Conservation (phyloP, 169 alveolate species). For the Plasmodium inui region DNA sequence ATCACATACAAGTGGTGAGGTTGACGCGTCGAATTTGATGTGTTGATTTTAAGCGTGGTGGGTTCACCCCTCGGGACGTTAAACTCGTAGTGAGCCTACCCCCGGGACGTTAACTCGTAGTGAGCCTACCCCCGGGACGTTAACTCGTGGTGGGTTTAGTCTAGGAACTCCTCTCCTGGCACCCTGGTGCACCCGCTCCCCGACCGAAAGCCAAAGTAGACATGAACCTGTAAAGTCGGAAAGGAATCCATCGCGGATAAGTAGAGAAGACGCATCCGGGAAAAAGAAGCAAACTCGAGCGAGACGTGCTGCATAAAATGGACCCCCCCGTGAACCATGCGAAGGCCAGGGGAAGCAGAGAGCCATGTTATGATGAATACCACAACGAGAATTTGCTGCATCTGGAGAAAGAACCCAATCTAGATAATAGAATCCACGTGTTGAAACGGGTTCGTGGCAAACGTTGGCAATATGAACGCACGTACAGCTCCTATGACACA, state of each 20-base stretch:
- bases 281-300: background rate
- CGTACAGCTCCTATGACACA: conserved; percentile 29
- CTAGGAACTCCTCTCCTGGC: no score
- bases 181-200: no score
- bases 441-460: conserved; percentile 5
- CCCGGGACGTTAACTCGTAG: no score
- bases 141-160: no score
- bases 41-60: background rate
- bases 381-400: conserved; percentile 32
- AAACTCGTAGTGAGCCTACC: no score
- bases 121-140: no score
- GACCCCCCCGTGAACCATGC: background rate
- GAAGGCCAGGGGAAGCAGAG: background rate
- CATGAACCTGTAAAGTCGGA: background rate
- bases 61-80: background rate
- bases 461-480: background rate
- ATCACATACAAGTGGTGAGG: background rate
- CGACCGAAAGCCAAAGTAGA: background rate
- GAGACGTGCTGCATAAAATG: background rate
- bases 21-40: background rate
- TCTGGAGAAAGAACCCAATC: conserved; percentile 29
- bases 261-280: no score
- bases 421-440: conserved; percentile 17
- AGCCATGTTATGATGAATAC: conserved; percentile 16
- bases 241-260: background rate